These are phyloP conservation scores for Serendipita sp. DNA, from an alignment of 1,284 basidiomycete genomes.

Conservation along the genomic window DNA sequence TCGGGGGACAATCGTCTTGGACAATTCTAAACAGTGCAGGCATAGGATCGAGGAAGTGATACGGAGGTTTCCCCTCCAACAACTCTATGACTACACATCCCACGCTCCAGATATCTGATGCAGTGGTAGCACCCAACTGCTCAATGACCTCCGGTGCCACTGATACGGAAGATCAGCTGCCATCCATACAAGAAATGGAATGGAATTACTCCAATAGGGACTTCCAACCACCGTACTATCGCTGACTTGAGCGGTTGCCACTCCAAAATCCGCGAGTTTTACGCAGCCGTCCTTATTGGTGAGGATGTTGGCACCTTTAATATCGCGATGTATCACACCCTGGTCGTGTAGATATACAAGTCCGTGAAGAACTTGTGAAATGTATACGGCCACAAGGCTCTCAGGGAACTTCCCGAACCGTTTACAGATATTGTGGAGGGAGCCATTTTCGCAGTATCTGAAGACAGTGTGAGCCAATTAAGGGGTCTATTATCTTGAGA, in stretches of 20 bases:
- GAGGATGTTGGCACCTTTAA: slow-evolving; percentile 94
- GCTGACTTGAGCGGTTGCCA: slow-evolving; percentile 56
- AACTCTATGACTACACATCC: slow-evolving; percentile 96
- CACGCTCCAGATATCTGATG: slow-evolving; percentile 95
- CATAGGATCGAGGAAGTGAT: slow-evolving; percentile 93
- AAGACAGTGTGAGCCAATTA: slow-evolving; percentile 6
- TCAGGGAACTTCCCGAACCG: slow-evolving; percentile 98
- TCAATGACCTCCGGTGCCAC: slow-evolving; percentile 98
- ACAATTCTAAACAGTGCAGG: slow-evolving; percentile 96
- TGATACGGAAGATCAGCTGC: slow-evolving; percentile 20
- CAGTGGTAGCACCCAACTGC: slow-evolving; percentile 89
- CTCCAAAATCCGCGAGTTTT: slow-evolving; percentile 89
- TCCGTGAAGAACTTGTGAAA: slow-evolving; percentile 85
- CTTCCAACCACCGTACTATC: slow-evolving; percentile 90
- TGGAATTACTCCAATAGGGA: slow-evolving; percentile 83
- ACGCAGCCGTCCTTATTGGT: slow-evolving; percentile 98
- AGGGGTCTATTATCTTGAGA: slow-evolving; percentile 12
- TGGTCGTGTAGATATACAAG: slow-evolving; percentile 92
- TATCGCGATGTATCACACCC: slow-evolving; percentile 96
- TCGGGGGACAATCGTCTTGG: slow-evolving; percentile 90
- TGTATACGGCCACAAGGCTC: slow-evolving; percentile 88
- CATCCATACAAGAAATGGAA: slow-evolving; percentile 15
- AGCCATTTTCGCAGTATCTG: slow-evolving; percentile 96
- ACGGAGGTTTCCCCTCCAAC: slow-evolving; percentile 89
- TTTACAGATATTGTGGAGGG: slow-evolving; percentile 87